Percentiles rank a stretch among this genome's conserved stretches.
phyloP scores from a whole-genome alignment of 2,329 filamentous ascomycete genomes.

The Aspergillus persii region DNA sequence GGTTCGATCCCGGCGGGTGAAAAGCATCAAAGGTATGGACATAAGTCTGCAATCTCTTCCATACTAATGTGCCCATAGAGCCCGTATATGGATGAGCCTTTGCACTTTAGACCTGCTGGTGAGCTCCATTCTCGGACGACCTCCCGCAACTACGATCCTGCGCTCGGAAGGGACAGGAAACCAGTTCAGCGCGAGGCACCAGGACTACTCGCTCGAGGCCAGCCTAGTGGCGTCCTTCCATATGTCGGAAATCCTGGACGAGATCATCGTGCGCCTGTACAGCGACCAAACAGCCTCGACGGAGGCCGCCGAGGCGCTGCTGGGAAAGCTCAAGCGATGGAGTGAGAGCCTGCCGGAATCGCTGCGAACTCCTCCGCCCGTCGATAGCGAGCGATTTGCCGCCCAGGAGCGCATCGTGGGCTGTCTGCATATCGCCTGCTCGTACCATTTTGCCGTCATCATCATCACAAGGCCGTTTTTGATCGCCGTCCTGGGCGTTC shows the following conservation, averaged over 20 bases:
- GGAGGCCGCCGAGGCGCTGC: constrained; percentile 38
- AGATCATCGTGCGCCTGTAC: constrained; percentile 46
- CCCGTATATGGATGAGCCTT: constrained; percentile 48
- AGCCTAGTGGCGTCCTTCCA: constrained; percentile 43
- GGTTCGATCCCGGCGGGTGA: constrained; percentile 14
- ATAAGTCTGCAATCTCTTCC: background rate
- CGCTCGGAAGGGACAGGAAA: constrained; percentile 22
- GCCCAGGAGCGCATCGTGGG: constrained; percentile 43
- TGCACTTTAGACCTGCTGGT: constrained; percentile 49
- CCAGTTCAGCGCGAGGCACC: constrained; percentile 19
- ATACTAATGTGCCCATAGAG: constrained; percentile 24
- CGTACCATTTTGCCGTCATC: constrained; percentile 60
- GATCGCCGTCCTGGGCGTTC: constrained; percentile 49
- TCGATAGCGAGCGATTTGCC: constrained; percentile 15
- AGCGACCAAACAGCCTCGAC: constrained; percentile 36
- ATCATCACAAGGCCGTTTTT: constrained; percentile 57
- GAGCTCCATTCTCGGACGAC: constrained; percentile 50
- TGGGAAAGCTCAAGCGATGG: constrained; percentile 47
- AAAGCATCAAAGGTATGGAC: constrained; percentile 19
- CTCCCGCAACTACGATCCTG: constrained; percentile 32
- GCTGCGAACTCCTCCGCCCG: constrained; percentile 22
- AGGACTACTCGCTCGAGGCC: constrained; percentile 22
- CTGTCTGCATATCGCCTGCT: constrained; percentile 55
- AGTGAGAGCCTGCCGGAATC: constrained; percentile 44
- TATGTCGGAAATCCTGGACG: constrained; percentile 46